Evolutionary conservation across 441 rosid species (phyloP).

Genomic region (Syzygium malaccense): DNA sequence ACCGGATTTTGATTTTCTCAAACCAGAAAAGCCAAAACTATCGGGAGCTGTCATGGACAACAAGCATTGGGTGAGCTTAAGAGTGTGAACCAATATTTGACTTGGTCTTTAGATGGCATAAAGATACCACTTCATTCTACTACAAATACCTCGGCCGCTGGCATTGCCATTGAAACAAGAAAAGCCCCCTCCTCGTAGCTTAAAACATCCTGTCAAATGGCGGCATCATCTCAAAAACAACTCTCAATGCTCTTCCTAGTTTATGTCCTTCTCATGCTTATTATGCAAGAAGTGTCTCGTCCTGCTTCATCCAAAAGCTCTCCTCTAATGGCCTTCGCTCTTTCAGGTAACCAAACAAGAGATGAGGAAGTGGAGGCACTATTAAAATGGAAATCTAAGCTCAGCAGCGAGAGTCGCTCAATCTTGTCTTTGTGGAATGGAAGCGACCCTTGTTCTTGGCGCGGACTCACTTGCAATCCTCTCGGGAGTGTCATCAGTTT

Average conservation of each 20-base stretch:
- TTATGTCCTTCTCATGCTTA: neutral
- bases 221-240: neutral
- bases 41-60: neutral
- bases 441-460: neutral
- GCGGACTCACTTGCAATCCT: neutral
- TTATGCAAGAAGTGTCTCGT: neutral
- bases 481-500: neutral
- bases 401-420: neutral
- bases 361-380: neutral
- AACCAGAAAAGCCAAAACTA: neutral
- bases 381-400: neutral
- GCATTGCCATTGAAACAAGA: neutral
- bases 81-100: neutral
- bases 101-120: neutral
- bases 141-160: neutral
- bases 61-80: neutral
- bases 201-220: neutral
- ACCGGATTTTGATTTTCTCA: neutral
- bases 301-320: neutral
- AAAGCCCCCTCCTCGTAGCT: neutral
- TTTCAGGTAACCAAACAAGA: neutral
- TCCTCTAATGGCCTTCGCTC: neutral
- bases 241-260: neutral
- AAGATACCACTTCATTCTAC: neutral
- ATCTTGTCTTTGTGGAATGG: neutral